Conservation (phyloP, 148 eudicot species). For the Beta vulgaris region DNA sequence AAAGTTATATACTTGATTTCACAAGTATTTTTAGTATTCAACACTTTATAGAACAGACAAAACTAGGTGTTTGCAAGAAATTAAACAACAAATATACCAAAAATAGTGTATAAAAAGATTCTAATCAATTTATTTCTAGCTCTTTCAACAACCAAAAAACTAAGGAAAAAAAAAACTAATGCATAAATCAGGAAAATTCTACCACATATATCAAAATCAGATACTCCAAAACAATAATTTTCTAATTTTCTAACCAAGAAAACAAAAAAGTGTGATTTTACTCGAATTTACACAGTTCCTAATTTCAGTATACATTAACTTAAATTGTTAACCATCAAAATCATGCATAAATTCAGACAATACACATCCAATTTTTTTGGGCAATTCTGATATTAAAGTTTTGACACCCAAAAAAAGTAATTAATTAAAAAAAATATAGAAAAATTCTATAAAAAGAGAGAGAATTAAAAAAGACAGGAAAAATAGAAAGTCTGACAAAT, state of each 20-base stretch:
- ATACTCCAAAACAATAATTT: neutral
- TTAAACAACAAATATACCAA: neutral
- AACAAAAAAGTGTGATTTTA: neutral
- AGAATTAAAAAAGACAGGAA: neutral
- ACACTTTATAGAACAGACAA: neutral
- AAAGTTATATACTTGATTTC: neutral
- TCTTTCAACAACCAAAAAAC: neutral
- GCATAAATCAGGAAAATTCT: neutral
- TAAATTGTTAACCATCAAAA: neutral
- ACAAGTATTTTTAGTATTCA: slow-evolving; percentile 4
- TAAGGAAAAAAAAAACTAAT: neutral
- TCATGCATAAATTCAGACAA: slow-evolving; percentile 11
- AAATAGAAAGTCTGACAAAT: slow-evolving; percentile 19
- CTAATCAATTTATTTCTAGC: neutral
- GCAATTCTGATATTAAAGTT: neutral
- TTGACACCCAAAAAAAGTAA: neutral
- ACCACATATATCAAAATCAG: neutral
- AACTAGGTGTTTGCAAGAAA: slow-evolving; percentile 2
- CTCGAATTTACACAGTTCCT: neutral
- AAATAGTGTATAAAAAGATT: slow-evolving; percentile 11
- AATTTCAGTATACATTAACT: neutral
- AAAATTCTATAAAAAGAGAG: neutral
- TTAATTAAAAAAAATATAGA: neutral
- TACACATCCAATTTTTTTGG: neutral
- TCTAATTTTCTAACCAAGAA: neutral